Base-by-base conservation (phyloP, 163 green algal genomes). In the Scenedesmus sp. region DNA sequence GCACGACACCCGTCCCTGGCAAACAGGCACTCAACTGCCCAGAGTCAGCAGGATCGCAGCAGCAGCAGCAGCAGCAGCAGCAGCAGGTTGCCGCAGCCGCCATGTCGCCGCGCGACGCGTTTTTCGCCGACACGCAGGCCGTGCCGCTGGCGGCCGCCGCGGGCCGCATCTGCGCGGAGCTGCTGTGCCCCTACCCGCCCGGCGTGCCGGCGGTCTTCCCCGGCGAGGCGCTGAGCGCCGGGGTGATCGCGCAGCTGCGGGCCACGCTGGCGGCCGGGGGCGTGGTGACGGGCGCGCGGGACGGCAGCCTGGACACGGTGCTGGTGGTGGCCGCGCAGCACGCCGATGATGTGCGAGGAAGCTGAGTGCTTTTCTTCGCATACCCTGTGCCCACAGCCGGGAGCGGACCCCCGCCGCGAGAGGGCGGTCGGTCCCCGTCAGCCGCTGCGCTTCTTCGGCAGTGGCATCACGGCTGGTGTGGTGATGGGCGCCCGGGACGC, bases 181-280 rank as follows among this genome's bases (percentile, higher is more conserved):
- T 98, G 79, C 65, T 99, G 83, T 97, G 95, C 82, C 97, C 97
- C 2, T 99, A 99, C 90, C 97, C 97, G 1, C 97, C 97, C 1
- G 97, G 97, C 13, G 96, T 99, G 56, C 97, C 97, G 16, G 73
- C 95, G 12, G 59, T 97, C n/a, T 89, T 97, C 37, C 97, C 97
- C 16, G 97, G 97, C 10, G 97, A 99, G 89, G 37, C 90, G 7
- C 90, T 99, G 18, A 96, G 87, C 1, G 20, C 13, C 0, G 83
- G 49, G 0, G 92, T 79, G 26, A n/a, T 98, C n/a, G 51, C 73
- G 35, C 18, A 83, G 81, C 90, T 98, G 68, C 40, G 44, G 18
- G 24, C 35, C 0, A 94, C 95, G 35, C 78, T 96, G 33, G 79
- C 53, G 0, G 59, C 49, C 0, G 96, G 96, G 1, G 96, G 96